A percentile compares a stretch with the other conserved stretches of the same genome.
Evolutionary conservation across 106 monocot species (phyloP).

Genomic region (Amphibolis antarctica): DNA sequence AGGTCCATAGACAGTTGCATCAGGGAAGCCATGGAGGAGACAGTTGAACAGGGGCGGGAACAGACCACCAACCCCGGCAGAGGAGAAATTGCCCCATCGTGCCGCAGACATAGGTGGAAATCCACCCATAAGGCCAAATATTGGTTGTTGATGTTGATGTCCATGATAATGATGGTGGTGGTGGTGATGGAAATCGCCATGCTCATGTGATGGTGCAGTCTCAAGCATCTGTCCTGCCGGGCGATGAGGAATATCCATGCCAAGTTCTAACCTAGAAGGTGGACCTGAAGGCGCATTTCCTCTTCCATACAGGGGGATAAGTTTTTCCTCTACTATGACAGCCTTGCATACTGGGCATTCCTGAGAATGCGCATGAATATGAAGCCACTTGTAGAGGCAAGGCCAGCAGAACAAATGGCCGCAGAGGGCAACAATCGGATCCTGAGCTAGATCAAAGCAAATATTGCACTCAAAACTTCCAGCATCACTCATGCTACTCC

Average conservation of each 20-base stretch:
- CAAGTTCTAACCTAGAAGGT: slow-evolving; percentile 33
- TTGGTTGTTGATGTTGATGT: not conserved
- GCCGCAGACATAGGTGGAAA: slow-evolving; percentile 1
- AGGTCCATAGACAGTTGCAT: slow-evolving; percentile 11
- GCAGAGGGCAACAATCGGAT: slow-evolving; percentile 71
- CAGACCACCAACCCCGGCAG: slow-evolving; percentile 17
- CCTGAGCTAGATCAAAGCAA: slow-evolving; percentile 73
- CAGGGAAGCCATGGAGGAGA: slow-evolving; percentile 17
- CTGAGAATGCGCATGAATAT: slow-evolving; percentile 35
- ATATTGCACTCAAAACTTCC: slow-evolving; percentile 78
- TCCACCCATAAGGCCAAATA: slow-evolving; percentile 30
- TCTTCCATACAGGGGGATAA: slow-evolving; percentile 76
- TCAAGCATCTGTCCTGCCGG: slow-evolving; percentile 56
- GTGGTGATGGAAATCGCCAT: slow-evolving; percentile 39
- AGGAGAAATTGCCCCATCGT: slow-evolving; percentile 8
- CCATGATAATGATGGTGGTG: slow-evolving; percentile 2
- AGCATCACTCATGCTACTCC: slow-evolving; percentile 22
- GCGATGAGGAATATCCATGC: slow-evolving; percentile 49
- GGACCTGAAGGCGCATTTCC: slow-evolving; percentile 56
- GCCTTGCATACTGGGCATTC: slow-evolving; percentile 89
- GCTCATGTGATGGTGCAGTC: slow-evolving; percentile 38
- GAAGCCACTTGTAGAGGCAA: slow-evolving; percentile 73
- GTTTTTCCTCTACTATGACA: slow-evolving; percentile 49
- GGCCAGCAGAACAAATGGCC: slow-evolving; percentile 87
- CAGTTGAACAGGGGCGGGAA: slow-evolving; percentile 20